Percentiles rank a stretch among this genome's conserved stretches.
These are phyloP conservation scores for Nemania serpens DNA, from an alignment of 2,329 filamentous ascomycete genomes.

Conservation along the genomic window DNA sequence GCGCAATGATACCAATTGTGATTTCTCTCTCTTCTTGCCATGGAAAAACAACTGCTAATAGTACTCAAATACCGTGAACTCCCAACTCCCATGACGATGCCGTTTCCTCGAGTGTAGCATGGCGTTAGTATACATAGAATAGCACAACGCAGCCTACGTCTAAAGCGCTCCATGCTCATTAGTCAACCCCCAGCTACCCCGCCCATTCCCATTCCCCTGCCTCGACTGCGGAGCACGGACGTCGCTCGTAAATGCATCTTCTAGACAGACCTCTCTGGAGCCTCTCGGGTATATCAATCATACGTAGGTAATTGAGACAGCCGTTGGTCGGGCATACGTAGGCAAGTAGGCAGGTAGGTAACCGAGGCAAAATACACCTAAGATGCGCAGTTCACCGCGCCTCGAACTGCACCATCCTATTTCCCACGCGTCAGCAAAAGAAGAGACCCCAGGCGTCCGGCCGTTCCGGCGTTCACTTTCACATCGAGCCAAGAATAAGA, in stretches of 20 bases:
- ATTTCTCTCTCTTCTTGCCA: conserved; percentile 19
- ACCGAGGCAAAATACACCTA: no score
- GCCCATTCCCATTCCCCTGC: background rate
- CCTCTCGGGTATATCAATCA: no score
- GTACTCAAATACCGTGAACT: conserved; percentile 21
- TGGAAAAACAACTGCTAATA: background rate
- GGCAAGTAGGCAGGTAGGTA: no score
- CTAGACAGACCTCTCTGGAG: background rate
- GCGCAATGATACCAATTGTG: conserved; percentile 37
- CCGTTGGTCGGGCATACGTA: no score
- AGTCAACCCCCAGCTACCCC: background rate
- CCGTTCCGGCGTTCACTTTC: no score
- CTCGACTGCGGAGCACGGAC: background rate
- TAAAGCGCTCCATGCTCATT: background rate
- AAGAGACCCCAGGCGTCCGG: no score
- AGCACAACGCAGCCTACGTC: background rate
- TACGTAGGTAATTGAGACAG: no score
- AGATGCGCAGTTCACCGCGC: conserved; percentile 66
- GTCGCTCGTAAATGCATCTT: conserved; percentile 2
- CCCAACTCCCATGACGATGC: conserved; percentile 28
- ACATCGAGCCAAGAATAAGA: no score
- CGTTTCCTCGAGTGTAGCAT: background rate
- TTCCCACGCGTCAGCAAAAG: background rate
- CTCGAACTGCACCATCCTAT: conserved; percentile 97
- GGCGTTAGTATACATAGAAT: no score